Evolutionary conservation across 1,284 basidiomycete genomes (phyloP).

Genomic region (Ceraceosorus guamensis): DNA sequence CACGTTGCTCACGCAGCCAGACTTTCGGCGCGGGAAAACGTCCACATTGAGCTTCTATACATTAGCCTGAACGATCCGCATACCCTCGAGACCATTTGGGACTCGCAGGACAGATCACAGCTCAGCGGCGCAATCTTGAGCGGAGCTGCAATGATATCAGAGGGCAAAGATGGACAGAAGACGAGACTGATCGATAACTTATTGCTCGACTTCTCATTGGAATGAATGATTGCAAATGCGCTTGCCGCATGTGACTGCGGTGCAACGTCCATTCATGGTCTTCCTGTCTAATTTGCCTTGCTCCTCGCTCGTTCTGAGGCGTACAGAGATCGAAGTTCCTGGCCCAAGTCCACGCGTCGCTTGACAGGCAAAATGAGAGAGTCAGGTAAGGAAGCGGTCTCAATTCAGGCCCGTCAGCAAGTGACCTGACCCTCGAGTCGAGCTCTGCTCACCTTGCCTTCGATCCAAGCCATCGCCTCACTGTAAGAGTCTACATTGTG

Average conservation of each 20-base stretch:
- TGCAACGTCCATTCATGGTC: too few species aligned
- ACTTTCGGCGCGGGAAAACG: constrained; percentile 49
- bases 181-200: constrained; percentile 92
- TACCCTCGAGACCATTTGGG: constrained; percentile 55
- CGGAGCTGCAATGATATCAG: constrained; percentile 72
- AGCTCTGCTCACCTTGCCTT: too few species aligned
- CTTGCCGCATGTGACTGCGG: too few species aligned
- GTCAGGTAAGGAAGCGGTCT: too few species aligned
- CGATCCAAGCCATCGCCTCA: constrained; percentile 41
- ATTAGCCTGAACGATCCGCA: constrained; percentile 77
- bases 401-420: too few species aligned
- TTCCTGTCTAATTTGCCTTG: too few species aligned
- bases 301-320: too few species aligned
- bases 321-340: constrained; percentile 34
- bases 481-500: constrained; percentile 33
- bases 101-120: constrained; percentile 50
- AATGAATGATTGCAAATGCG: too few species aligned
- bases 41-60: constrained; percentile 69
- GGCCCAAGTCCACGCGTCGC: constrained; percentile 27
- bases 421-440: too few species aligned
- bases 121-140: constrained; percentile 65
- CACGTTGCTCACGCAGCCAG: constrained; percentile 17
- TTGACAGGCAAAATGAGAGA: too few species aligned
- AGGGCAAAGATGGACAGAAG: constrained; percentile 53
- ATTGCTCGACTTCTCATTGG: constrained; percentile 57